A percentile compares a stretch with the other conserved stretches of the same genome.
phyloP scores from a whole-genome alignment of 345 rosid genomes.

The Aquilaria sinensis region DNA sequence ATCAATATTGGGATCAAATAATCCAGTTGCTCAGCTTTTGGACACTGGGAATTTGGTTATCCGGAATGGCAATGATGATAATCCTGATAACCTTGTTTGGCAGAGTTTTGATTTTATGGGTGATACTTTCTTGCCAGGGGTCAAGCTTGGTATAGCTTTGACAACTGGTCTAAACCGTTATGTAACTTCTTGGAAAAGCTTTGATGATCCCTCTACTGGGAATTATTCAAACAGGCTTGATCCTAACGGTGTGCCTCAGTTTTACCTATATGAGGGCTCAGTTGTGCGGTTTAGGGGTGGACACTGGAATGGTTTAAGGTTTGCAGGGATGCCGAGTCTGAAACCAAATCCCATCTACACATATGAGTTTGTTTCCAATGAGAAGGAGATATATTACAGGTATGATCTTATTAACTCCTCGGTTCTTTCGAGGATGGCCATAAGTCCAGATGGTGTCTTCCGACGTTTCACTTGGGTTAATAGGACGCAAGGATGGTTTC shows the following conservation, averaged over 20 bases:
- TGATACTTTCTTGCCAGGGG: conserved; percentile 20
- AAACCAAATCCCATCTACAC: conserved; percentile 2
- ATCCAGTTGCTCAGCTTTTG: not conserved
- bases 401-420: conserved; percentile 8
- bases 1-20: not conserved
- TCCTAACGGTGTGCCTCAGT: conserved; percentile 16
- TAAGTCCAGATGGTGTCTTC: not conserved
- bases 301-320: conserved; percentile 19
- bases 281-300: not conserved
- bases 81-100: conserved; percentile 7
- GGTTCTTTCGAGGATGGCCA: conserved; percentile 6
- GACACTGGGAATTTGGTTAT: conserved; percentile 23
- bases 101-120: conserved; percentile 26
- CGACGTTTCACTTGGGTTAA: conserved; percentile 9
- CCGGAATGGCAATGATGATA: conserved; percentile 2
- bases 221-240: conserved; percentile 10
- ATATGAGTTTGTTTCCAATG: conserved; percentile 5
- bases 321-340: conserved; percentile 4
- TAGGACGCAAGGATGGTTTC: not conserved
- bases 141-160: conserved; percentile 12
- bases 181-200: conserved; percentile 19
- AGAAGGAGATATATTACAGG: conserved; percentile 8
- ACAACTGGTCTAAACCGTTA: conserved; percentile 7
- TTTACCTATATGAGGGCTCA: conserved; percentile 4
- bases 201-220: conserved; percentile 20